phyloP scores from a whole-genome alignment of 805 yeast species.

The Barnettozyma populi region DNA sequence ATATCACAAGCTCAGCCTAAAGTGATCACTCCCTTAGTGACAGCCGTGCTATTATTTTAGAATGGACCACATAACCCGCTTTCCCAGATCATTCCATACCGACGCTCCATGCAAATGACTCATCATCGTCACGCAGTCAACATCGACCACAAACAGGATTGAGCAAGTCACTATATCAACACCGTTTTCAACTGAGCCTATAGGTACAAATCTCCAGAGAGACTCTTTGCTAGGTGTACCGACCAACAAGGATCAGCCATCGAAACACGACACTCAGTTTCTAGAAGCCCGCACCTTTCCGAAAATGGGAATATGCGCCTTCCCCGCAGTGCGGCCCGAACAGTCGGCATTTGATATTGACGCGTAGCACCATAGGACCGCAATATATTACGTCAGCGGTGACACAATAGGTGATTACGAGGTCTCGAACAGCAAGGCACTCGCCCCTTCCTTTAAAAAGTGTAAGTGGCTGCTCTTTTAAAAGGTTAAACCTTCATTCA shows the following conservation, averaged over 20 bases:
- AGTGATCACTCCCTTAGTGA: neutral
- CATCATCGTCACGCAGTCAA: no score
- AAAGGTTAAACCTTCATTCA: neutral
- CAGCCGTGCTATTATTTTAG: neutral
- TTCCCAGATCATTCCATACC: neutral
- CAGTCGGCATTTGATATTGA: neutral
- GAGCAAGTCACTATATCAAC: no score
- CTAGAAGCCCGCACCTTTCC: neutral
- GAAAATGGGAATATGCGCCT: neutral
- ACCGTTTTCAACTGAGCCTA: no score
- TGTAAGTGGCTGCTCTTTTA: neutral
- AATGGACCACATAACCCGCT: neutral
- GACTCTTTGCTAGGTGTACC: neutral
- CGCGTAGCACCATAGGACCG: neutral
- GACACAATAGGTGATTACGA: neutral
- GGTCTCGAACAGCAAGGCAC: neutral
- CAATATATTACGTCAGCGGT: neutral
- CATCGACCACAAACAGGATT: no score
- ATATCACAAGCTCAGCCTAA: neutral
- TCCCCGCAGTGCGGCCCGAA: neutral
- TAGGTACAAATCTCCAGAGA: no score
- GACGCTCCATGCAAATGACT: no score
- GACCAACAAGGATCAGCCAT: neutral
- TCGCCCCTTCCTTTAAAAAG: neutral
- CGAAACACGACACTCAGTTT: neutral